phyloP scores from a whole-genome alignment of 768 basidiomycete genomes.

The Kwoniella heveanensis region DNA sequence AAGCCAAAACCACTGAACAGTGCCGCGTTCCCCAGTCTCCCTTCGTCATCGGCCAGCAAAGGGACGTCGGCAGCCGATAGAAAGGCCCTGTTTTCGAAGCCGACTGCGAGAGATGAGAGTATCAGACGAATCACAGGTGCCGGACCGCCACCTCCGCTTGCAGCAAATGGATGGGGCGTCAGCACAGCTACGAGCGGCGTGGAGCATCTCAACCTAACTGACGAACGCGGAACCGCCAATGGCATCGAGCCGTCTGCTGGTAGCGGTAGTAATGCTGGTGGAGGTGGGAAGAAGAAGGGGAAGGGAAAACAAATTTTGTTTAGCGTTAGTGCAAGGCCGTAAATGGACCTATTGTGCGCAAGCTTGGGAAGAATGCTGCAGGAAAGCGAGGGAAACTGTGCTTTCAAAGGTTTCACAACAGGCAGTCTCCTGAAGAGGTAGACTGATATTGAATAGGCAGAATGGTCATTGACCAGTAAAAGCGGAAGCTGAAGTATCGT shows the following conservation, averaged over 20 bases:
- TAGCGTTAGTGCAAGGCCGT: slow-evolving; percentile 45
- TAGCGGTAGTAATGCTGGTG: slow-evolving; percentile 12
- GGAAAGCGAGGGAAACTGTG: no score
- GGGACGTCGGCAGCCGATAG: slow-evolving; percentile 34
- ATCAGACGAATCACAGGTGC: slow-evolving; percentile 41
- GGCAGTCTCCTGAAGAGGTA: background rate
- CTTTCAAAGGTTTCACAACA: no score
- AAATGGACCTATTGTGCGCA: no score
- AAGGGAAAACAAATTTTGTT: slow-evolving; percentile 53
- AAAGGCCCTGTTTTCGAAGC: slow-evolving; percentile 44
- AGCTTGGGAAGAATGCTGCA: no score
- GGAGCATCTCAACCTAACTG: slow-evolving; percentile 6
- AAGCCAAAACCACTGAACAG: slow-evolving; percentile 37
- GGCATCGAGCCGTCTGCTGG: background rate
- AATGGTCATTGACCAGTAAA: no score
- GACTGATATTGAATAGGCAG: no score
- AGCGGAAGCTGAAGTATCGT: no score
- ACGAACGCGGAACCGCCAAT: background rate
- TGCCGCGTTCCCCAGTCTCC: slow-evolving; percentile 50
- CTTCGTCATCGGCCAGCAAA: slow-evolving; percentile 8
- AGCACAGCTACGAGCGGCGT: background rate
- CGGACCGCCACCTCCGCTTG: slow-evolving; percentile 19
- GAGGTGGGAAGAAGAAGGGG: slow-evolving; percentile 53
- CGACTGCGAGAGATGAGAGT: slow-evolving; percentile 44
- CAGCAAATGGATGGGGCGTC: slow-evolving; percentile 27